Percentiles rank a stretch among this genome's conserved stretches.
Evolutionary conservation across 179 eudicot species (phyloP).

Genomic region (Sideroxylon spinosum): DNA sequence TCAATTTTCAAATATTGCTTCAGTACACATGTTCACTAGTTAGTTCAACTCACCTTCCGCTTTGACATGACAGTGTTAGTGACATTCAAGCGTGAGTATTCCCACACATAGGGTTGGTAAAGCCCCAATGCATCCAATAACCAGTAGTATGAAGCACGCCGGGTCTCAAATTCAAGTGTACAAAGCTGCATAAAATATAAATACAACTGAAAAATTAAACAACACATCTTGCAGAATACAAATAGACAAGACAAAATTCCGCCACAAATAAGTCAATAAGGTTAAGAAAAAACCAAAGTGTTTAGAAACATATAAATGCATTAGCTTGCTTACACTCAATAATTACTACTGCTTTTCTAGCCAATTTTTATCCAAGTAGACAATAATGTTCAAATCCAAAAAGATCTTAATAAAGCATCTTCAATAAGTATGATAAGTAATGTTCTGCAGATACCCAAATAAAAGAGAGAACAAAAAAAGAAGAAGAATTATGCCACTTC

Average conservation of each 20-base stretch:
- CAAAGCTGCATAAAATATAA: constrained; percentile 57
- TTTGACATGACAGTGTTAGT: constrained; percentile 96
- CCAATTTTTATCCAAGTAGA: neutral
- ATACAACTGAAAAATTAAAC: neutral
- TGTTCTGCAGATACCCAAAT: neutral
- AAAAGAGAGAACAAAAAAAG: neutral
- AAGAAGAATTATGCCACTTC: neutral
- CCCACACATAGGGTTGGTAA: constrained; percentile 96
- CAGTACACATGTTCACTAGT: neutral
- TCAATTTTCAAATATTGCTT: neutral
- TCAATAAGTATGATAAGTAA: neutral
- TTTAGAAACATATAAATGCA: neutral
- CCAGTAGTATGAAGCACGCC: constrained; percentile 98
- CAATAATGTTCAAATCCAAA: too few species aligned
- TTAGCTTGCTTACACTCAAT: neutral
- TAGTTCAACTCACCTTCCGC: constrained; percentile 65
- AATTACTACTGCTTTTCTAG: neutral
- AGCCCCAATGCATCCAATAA: constrained; percentile 73
- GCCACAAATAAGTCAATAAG: neutral
- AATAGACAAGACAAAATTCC: neutral
- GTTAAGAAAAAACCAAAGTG: neutral
- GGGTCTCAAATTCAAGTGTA: constrained; percentile 96
- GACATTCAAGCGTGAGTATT: constrained; percentile 87
- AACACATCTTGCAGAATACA: neutral
- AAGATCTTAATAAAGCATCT: too few species aligned